A percentile compares a stretch with the other conserved stretches of the same genome.
These are phyloP conservation scores for Incumbomyces delicatus DNA, from an alignment of 2,329 filamentous ascomycete species.

Conservation along the genomic window DNA sequence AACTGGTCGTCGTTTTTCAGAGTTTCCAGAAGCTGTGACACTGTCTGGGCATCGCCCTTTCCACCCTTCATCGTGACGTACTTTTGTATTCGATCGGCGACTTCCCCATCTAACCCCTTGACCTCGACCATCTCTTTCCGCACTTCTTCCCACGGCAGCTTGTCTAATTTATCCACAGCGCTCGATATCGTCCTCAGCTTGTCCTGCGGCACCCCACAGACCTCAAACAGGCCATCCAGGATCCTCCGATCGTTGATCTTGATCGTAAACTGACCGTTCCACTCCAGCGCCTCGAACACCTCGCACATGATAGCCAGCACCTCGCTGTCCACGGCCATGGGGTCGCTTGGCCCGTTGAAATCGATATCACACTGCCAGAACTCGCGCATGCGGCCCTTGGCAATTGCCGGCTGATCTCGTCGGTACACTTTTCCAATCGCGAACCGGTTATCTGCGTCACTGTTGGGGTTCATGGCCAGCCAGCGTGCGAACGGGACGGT, in stretches of 20 bases:
- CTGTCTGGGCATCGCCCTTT: constrained; percentile 24
- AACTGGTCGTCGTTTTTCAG: constrained; percentile 60
- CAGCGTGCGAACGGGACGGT: constrained; percentile 87
- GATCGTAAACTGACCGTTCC: constrained; percentile 67
- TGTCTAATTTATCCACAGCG: constrained; percentile 93
- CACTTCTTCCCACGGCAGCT: constrained; percentile 81
- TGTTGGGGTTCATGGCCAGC: constrained; percentile 78
- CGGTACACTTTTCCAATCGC: constrained; percentile 91
- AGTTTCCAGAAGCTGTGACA: constrained; percentile 57
- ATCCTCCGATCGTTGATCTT: constrained; percentile 95
- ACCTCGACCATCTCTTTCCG: constrained; percentile 87
- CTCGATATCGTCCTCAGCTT: constrained; percentile 85
- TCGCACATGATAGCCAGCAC: constrained; percentile 75
- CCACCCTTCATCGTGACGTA: constrained; percentile 72
- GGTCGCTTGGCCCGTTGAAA: constrained; percentile 67
- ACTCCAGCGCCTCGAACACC: constrained; percentile 71
- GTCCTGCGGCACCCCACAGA: constrained; percentile 77
- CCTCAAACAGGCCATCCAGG: constrained; percentile 81
- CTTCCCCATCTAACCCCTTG: constrained; percentile 65
- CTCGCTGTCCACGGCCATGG: constrained; percentile 89
- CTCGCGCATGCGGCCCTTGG: constrained; percentile 86
- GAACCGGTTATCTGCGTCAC: constrained; percentile 83
- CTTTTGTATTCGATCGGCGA: constrained; percentile 79
- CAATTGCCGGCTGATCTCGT: constrained; percentile 73
- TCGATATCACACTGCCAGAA: constrained; percentile 98